Conservation (phyloP, 345 rosid genomes). For the Bretschneidera sinensis region DNA sequence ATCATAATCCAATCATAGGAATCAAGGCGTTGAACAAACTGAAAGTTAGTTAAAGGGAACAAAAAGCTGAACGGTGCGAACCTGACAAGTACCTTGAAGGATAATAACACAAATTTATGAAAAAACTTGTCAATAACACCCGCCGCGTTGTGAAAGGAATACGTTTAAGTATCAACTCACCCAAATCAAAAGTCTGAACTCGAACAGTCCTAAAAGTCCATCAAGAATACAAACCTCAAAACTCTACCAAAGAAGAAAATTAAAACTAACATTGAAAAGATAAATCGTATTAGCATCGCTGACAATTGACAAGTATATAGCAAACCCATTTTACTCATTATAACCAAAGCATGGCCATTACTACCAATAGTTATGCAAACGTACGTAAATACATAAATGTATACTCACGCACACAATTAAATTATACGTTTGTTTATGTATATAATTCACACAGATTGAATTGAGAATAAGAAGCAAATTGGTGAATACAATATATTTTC, state of each 20-base stretch:
- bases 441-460: no score
- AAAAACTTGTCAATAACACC: conserved; percentile 46
- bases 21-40: not conserved
- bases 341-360: not conserved
- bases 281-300: not conserved
- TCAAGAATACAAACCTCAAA: conserved; percentile 8
- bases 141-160: conserved; percentile 45
- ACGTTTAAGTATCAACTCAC: conserved; percentile 31
- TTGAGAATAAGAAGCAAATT: no score
- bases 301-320: conserved; percentile 1
- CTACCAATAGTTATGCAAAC: no score
- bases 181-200: conserved; percentile 33
- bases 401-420: not conserved
- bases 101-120: conserved; percentile 45
- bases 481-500: no score
- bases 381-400: not conserved
- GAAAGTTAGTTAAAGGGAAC: conserved; percentile 10
- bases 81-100: conserved; percentile 99
- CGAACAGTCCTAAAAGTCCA: conserved; percentile 25
- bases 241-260: not conserved
- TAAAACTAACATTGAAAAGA: no score
- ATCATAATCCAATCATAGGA: not conserved
- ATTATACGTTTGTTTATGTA: no score
- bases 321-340: not conserved
- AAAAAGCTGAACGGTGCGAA: conserved; percentile 50